Base-by-base conservation (phyloP, 768 basidiomycete species). In the Calocera viscosa region DNA sequence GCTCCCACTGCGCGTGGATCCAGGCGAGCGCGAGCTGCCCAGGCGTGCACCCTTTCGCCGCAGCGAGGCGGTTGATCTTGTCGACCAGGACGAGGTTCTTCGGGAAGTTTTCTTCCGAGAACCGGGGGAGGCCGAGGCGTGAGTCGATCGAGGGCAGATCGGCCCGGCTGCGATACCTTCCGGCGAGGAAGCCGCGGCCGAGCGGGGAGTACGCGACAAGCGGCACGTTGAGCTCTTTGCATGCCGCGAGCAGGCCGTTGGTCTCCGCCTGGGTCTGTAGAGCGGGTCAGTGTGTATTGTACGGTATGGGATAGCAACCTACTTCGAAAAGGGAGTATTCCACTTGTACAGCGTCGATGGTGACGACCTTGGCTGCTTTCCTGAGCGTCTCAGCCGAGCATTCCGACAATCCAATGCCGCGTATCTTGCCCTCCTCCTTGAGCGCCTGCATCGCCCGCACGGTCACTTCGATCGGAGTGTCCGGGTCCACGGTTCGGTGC, bases 151-250 rank as follows among this genome's bases (percentile, higher is more conserved):
- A 24, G 2, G 33, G 63, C 24, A 5, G 68, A 30, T 12, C 12
- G 38, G n/a, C 34, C 32, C 34, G 35, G 35, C 17, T 38, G 49
- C 35, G 68, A 69, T 19, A 72, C 69, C 64, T 70, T 5, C 76
- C 77, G 12, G 72, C 76, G 22, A 80, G 66, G n/a, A 79, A 72
- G 14, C 80, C 79, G 47, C 76, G 74, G 2, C 77, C 76, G n/a
- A 77, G 70, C 8, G 77, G 77, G 26, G 72, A 71, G 41, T 78
- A 78, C 12, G 74, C 73, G 1, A 78, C 75, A 39, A 78, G 63
- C 19, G 71, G 70, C 1, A 77, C 72, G 2, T 77, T 76, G 32
- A 71, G 66, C 67, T 76, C 75, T 32, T 71, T 22, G 26, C 72
- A 73, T 7, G 72, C 70, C 22, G 71, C 70, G 41, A 75, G 53